phyloP scores from a whole-genome alignment of 176 grass and related monocot genomes.

The Rhynchospora tenuis region DNA sequence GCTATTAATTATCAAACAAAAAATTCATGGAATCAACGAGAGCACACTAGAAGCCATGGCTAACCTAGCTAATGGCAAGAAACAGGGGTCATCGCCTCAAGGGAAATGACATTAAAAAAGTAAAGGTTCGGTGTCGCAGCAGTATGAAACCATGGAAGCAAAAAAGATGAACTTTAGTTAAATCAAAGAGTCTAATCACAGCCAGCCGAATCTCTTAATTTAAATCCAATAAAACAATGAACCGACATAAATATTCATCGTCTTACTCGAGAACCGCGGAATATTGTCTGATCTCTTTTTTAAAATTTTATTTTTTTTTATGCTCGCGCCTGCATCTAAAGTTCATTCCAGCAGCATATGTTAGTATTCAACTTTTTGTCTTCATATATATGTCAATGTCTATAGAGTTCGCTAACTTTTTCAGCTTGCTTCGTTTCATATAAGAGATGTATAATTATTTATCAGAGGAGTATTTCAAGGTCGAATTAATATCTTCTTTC shows the following conservation, averaged over 20 bases:
- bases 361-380: too few species aligned
- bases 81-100: neutral
- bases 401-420: neutral
- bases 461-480: too few species aligned
- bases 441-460: neutral
- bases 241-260: neutral
- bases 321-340: neutral
- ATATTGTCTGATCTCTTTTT: neutral
- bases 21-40: constrained; percentile 4
- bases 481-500: too few species aligned
- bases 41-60: constrained; percentile 20
- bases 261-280: neutral
- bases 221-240: neutral
- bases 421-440: neutral
- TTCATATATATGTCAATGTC: too few species aligned
- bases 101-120: constrained; percentile 15
- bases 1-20: constrained; percentile 8
- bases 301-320: neutral
- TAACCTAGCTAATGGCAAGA: neutral
- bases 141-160: constrained; percentile 4
- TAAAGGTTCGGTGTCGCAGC: constrained; percentile 8
- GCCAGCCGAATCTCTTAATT: neutral
- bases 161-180: constrained; percentile 21
- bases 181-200: constrained; percentile 17
- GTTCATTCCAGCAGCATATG: neutral